These are phyloP conservation scores for Scheffersomyces segobiensis DNA, from an alignment of 1,139 yeast genomes.

Conservation along the genomic window DNA sequence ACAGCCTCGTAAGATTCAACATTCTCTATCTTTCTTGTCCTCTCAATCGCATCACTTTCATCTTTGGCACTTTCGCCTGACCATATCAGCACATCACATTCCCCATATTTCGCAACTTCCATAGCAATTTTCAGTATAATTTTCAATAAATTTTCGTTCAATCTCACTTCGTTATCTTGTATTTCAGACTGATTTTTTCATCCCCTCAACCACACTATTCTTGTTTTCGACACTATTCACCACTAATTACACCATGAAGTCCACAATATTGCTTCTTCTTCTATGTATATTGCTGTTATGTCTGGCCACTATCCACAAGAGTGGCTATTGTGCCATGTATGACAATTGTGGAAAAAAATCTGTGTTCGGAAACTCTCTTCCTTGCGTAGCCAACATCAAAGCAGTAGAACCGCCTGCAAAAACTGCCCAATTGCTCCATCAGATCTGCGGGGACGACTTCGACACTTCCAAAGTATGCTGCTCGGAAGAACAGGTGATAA, in stretches of 20 bases:
- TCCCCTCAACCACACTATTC: neutral
- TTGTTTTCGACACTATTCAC: neutral
- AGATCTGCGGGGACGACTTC: constrained; percentile 75
- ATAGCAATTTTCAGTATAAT: neutral
- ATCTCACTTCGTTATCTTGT: neutral
- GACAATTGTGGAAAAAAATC: constrained; percentile 78
- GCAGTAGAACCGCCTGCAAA: constrained; percentile 33
- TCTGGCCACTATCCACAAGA: constrained; percentile 11
- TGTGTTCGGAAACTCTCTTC: constrained; percentile 75
- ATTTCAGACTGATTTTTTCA: neutral
- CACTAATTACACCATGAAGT: constrained; percentile 1
- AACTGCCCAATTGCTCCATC: constrained; percentile 48
- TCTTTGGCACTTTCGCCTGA: neutral
- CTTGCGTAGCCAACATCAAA: constrained; percentile 62
- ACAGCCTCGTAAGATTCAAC: neutral
- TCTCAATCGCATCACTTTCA: neutral
- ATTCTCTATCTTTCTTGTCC: neutral
- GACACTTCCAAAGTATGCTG: constrained; percentile 40
- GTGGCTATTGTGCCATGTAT: constrained; percentile 59
- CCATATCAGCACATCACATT: neutral
- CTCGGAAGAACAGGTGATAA: constrained; percentile 34
- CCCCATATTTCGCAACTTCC: neutral
- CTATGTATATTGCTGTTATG: neutral
- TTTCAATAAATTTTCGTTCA: no score
- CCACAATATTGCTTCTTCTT: neutral